phyloP scores from a whole-genome alignment of 805 yeast species.

The Hanseniaspora clermontiae region DNA sequence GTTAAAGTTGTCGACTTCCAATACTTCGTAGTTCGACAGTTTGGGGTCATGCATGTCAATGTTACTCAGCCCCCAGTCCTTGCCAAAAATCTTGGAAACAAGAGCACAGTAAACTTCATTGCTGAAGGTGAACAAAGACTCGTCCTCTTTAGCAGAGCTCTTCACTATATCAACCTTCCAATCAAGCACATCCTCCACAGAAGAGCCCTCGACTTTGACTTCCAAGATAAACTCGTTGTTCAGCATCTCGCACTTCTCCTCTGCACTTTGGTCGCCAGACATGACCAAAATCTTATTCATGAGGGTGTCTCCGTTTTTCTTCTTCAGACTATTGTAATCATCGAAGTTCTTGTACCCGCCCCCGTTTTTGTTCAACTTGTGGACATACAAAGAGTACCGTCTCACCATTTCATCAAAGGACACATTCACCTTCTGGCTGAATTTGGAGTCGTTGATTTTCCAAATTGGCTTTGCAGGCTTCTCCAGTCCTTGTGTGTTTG shows the following conservation, averaged over 20 bases:
- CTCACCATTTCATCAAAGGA: conserved; percentile 9
- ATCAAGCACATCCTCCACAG: not conserved
- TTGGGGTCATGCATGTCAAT: not conserved
- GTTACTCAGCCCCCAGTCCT: not conserved
- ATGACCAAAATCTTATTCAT: conserved; percentile 3
- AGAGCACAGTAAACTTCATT: conserved; percentile 6
- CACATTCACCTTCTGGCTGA: not conserved
- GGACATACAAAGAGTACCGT: conserved; percentile 7
- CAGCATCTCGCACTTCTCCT: not conserved
- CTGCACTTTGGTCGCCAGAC: not conserved
- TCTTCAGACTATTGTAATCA: not conserved
- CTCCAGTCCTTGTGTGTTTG: not conserved
- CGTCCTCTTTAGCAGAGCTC: not conserved
- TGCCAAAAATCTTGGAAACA: not conserved
- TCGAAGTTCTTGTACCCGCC: not conserved
- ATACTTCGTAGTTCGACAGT: not conserved
- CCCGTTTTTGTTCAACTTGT: conserved; percentile 1
- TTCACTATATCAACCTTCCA: conserved; percentile 9
- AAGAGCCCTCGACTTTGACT: not conserved
- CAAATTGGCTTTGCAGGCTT: not conserved
- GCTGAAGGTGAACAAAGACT: not conserved
- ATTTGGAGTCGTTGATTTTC: not conserved
- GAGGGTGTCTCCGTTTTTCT: not conserved
- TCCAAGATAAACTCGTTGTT: conserved; percentile 5
- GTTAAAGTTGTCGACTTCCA: not conserved